Evolutionary conservation across 495 filamentous ascomycete species (phyloP), one percentile per base, ranked within the genome.

Genomic region (Xanthoparmelia taractica): DNA sequence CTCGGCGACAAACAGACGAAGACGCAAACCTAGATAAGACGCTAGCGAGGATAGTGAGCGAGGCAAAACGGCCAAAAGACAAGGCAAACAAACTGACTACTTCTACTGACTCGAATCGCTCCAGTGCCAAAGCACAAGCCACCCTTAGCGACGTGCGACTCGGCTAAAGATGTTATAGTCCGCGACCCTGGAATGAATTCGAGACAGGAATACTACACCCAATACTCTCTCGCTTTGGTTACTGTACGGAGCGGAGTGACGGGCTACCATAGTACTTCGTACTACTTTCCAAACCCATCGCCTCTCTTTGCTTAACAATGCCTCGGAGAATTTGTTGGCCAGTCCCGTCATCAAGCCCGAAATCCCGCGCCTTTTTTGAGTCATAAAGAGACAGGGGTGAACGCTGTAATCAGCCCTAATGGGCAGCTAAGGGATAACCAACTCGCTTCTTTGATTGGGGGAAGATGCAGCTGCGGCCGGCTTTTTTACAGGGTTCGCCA

Each of bases 241-340:
- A 61, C 36, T 23, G 34, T 1, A n/a, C 41, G 34, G 25, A 52
- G 38, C 18, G 38, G 10, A n/a, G n/a, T n/a, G n/a, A n/a, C n/a
- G n/a, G n/a, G n/a, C n/a, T n/a, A n/a, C n/a, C n/a, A n/a, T n/a
- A n/a, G n/a, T n/a, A n/a, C n/a, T n/a, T n/a, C n/a, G n/a, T n/a
- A n/a, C 34, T 25, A 47, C 27, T 55, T 31, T 34, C 33, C 25
- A 40, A 23, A 57, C 37, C 52, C 33, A 34, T 57, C 34, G 29
- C 31, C 33, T 27, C 33, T 27, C 40, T 18, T 63, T 52, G 56
- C n/a, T 48, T 13, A 5, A 45, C n/a, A 37, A 20, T 5, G 18
- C 29, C 34, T 63, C 61, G 61, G 61, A 63, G 61, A 63, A 58
- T 63, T 58, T 58, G 55, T 58, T 15, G 45, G 33, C 61, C 61